A percentile compares a stretch with the other conserved stretches of the same genome.
Conservation (phyloP, 2,329 filamentous ascomycete species). For the Nemania abortiva region DNA sequence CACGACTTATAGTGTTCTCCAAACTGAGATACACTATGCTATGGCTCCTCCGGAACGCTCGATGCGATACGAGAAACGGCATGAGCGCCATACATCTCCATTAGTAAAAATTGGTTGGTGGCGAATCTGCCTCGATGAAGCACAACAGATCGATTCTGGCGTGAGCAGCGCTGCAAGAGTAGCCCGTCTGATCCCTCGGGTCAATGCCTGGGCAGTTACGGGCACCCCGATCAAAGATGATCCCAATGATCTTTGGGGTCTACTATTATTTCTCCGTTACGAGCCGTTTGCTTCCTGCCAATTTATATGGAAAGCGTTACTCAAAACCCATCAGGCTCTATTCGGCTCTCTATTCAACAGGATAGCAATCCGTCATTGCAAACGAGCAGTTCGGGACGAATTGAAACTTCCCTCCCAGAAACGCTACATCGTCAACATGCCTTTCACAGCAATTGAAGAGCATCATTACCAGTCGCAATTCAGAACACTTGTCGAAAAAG, state of each 20-base stretch:
- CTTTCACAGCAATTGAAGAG: slow-evolving; percentile 90
- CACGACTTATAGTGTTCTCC: slow-evolving; percentile 77
- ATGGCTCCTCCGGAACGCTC: slow-evolving; percentile 75
- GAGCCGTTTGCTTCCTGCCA: slow-evolving; percentile 77
- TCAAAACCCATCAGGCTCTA: slow-evolving; percentile 68
- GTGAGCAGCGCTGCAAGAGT: slow-evolving; percentile 85
- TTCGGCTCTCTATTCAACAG: slow-evolving; percentile 77
- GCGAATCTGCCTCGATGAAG: slow-evolving; percentile 81
- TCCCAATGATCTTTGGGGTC: slow-evolving; percentile 80
- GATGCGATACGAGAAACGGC: slow-evolving; percentile 74
- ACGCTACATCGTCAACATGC: slow-evolving; percentile 87
- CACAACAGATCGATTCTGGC: slow-evolving; percentile 94
- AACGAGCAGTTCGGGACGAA: slow-evolving; percentile 82
- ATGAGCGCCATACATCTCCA: slow-evolving; percentile 77
- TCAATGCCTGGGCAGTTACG: slow-evolving; percentile 92
- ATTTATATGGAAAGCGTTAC: slow-evolving; percentile 76
- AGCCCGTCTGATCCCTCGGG: slow-evolving; percentile 81
- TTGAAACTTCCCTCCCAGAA: slow-evolving; percentile 84
- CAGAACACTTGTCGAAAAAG: slow-evolving; percentile 77
- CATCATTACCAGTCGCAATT: slow-evolving; percentile 86
- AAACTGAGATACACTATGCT: slow-evolving; percentile 83
- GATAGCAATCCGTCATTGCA: slow-evolving; percentile 87
- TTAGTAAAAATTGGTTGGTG: slow-evolving; percentile 88
- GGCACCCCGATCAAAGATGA: slow-evolving; percentile 89
- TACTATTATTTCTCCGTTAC: slow-evolving; percentile 84